phyloP scores from a whole-genome alignment of 1,284 basidiomycete genomes.

The Trametes hirsuta region DNA sequence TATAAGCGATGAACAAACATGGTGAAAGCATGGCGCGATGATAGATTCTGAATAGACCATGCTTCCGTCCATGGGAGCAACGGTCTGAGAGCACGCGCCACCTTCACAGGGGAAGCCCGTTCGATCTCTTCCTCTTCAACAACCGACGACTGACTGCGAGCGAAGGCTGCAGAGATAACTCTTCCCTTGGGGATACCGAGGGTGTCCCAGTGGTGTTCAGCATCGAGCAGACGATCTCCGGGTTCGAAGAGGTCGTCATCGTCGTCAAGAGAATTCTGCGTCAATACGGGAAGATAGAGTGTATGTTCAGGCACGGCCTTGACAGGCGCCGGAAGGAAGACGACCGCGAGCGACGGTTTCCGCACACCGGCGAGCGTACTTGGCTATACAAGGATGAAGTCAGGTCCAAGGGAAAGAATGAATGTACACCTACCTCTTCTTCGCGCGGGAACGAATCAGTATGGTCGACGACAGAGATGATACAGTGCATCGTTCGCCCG shows the following conservation, averaged over 20 bases:
- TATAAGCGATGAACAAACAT: conserved; percentile 48
- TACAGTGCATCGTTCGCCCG: conserved; percentile 21
- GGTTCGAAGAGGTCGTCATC: conserved; percentile 34
- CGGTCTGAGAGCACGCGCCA: conserved; percentile 49
- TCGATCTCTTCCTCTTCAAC: conserved; percentile 50
- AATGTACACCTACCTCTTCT: conserved; percentile 50
- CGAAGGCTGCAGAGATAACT: conserved; percentile 40
- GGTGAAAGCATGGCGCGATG: conserved; percentile 58
- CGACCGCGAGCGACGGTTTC: conserved; percentile 62
- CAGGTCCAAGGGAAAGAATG: conserved; percentile 38
- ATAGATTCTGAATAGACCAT: conserved; percentile 22
- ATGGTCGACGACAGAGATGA: conserved; percentile 56
- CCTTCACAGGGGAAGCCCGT: conserved; percentile 44
- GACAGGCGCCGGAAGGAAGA: conserved; percentile 59
- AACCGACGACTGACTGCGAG: conserved; percentile 41
- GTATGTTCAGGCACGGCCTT: conserved; percentile 52
- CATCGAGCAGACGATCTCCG: conserved; percentile 37
- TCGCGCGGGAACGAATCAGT: conserved; percentile 43
- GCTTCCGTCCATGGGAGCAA: conserved; percentile 38
- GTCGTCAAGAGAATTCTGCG: conserved; percentile 38
- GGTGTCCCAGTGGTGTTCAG: conserved; percentile 52
- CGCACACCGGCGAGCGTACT: conserved; percentile 39
- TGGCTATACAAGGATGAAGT: conserved; percentile 51
- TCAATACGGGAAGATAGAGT: conserved; percentile 61
- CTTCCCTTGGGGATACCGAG: conserved; percentile 47